Percentiles rank a stretch among this genome's conserved stretches.
Conservation (phyloP, 106 monocot genomes). For the Dendrobium huoshanense region DNA sequence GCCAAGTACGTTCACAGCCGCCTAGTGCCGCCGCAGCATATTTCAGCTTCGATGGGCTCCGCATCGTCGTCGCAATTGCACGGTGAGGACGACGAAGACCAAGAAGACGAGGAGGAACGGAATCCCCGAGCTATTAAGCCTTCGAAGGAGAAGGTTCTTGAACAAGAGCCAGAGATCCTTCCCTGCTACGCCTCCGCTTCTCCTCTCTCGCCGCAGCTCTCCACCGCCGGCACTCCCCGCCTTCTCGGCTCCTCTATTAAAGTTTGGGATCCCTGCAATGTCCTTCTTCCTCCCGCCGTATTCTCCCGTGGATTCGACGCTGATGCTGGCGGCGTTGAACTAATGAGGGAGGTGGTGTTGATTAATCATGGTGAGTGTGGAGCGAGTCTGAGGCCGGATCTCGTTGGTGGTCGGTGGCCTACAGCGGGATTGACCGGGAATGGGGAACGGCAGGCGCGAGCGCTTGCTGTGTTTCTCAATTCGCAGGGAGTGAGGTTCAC, state of each 20-base stretch:
- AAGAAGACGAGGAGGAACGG: constrained; percentile 5
- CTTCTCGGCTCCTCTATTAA: constrained; percentile 34
- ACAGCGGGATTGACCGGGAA: constrained; percentile 49
- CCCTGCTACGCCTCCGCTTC: constrained; percentile 84
- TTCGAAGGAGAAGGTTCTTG: constrained; percentile 39
- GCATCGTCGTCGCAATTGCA: constrained; percentile 29
- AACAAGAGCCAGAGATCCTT: constrained; percentile 86
- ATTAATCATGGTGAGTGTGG: constrained; percentile 53
- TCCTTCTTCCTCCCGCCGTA: constrained; percentile 41
- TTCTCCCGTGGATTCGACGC: not conserved
- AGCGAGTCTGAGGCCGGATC: constrained; percentile 41
- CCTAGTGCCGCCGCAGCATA: not conserved
- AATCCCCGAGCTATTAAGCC: not conserved
- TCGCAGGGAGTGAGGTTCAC: constrained; percentile 41
- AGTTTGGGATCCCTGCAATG: constrained; percentile 78
- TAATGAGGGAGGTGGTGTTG: constrained; percentile 35
- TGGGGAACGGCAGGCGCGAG: constrained; percentile 68
- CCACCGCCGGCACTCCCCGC: constrained; percentile 53
- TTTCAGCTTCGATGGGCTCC: constrained; percentile 38
- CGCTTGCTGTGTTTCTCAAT: constrained; percentile 62
- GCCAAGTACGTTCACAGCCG: not conserved
- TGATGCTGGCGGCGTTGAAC: not conserved
- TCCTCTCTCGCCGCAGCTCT: constrained; percentile 83
- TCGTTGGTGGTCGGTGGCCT: constrained; percentile 59
- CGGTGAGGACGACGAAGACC: constrained; percentile 10